Percentiles rank a stretch among this genome's conserved stretches.
Evolutionary conservation across 1,284 basidiomycete genomes (phyloP).

Genomic region (Boletellus sp.): DNA sequence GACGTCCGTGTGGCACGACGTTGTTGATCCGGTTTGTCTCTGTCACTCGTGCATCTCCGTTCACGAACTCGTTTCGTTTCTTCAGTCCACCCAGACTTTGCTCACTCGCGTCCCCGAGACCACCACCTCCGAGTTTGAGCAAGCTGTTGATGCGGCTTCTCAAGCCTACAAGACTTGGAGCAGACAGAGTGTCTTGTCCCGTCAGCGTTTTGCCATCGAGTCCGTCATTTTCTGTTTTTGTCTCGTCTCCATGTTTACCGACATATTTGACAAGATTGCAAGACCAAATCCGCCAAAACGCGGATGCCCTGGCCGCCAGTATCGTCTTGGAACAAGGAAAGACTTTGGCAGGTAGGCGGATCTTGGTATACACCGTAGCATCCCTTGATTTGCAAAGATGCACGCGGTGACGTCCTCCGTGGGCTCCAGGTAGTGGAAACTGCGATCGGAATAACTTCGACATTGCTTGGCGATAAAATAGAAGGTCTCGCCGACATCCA

Average conservation of each 20-base stretch:
- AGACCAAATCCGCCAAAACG: conserved; percentile 73
- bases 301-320: conserved; percentile 70
- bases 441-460: conserved; percentile 80
- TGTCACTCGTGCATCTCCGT: background rate
- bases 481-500: conserved; percentile 55
- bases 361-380: background rate
- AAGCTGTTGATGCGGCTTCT: conserved; percentile 84
- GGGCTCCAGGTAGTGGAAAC: conserved; percentile 95
- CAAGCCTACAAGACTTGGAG: conserved; percentile 91
- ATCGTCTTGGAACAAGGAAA: conserved; percentile 92
- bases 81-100: conserved; percentile 82
- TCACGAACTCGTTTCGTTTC: background rate
- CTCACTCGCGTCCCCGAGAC: conserved; percentile 91
- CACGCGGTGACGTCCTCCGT: conserved; percentile 90
- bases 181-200: conserved; percentile 77
- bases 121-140: conserved; percentile 76
- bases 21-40: conserved; percentile 77
- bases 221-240: conserved; percentile 35
- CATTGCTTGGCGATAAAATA: conserved; percentile 84
- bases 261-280: conserved; percentile 57
- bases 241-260: conserved; percentile 1
- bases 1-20: conserved; percentile 76
- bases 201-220: conserved; percentile 91
- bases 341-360: conserved; percentile 67
- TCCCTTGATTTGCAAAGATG: conserved; percentile 52